phyloP scores from a whole-genome alignment of 2,329 filamentous ascomycete species.

The Claviceps sorghi region DNA sequence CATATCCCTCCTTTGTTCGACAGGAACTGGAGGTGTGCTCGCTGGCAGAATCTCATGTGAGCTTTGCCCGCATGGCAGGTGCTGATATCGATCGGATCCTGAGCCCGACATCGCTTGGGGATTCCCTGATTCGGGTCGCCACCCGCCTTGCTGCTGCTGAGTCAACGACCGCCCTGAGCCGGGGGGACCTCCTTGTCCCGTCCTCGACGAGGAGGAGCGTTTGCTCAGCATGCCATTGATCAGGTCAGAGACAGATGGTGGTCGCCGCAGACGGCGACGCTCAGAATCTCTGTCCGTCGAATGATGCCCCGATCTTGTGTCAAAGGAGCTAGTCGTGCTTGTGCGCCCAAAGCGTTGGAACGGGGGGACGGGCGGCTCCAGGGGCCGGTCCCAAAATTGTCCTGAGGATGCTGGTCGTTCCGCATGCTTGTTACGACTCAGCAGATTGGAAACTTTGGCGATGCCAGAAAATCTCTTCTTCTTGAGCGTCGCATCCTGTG shows the following conservation, averaged over 20 bases:
- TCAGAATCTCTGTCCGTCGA: constrained; percentile 6
- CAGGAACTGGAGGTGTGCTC: neutral
- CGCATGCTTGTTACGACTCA: neutral
- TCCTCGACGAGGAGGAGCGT: constrained; percentile 6
- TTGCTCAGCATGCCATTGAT: constrained; percentile 17
- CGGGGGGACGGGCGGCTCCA: constrained; percentile 7
- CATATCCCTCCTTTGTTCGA: neutral
- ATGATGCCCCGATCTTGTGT: constrained; percentile 8
- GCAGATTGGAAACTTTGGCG: constrained; percentile 12
- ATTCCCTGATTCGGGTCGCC: neutral
- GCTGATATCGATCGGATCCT: neutral
- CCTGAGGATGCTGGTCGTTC: neutral
- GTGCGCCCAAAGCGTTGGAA: constrained; percentile 10
- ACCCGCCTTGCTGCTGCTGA: neutral
- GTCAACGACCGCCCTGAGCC: neutral
- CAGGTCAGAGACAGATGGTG: constrained; percentile 16
- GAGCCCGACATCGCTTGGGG: neutral
- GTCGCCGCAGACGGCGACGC: constrained; percentile 11
- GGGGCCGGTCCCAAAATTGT: neutral
- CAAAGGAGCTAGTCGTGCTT: constrained; percentile 11
- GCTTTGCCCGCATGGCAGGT: neutral
- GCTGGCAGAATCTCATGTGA: neutral
- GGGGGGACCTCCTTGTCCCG: constrained; percentile 1
- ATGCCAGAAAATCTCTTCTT: constrained; percentile 34
- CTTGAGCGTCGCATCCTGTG: constrained; percentile 6